Evolutionary conservation across 331 rosid genomes (phyloP).

Genomic region (Phaseolus coccineus): DNA sequence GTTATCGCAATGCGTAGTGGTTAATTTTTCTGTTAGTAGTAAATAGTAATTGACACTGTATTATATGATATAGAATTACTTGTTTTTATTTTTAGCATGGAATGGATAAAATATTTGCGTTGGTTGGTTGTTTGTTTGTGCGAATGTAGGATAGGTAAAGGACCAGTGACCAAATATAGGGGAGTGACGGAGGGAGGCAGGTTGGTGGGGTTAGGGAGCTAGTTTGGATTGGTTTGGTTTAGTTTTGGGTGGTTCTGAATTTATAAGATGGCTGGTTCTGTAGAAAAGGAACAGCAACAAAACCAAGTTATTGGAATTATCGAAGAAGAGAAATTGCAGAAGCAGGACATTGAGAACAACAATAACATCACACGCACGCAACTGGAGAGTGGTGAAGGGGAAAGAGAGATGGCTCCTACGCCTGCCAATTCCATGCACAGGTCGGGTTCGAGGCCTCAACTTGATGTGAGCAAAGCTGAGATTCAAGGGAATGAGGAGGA

Average conservation of each 20-base stretch:
- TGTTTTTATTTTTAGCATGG: not conserved
- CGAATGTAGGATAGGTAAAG: slow-evolving; percentile 32
- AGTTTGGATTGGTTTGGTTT: slow-evolving; percentile 35
- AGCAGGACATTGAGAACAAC: slow-evolving; percentile 29
- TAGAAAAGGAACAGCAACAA: slow-evolving; percentile 42
- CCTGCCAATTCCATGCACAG: slow-evolving; percentile 75
- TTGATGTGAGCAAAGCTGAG: slow-evolving; percentile 94
- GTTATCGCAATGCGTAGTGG: not conserved
- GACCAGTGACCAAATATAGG: slow-evolving; percentile 43
- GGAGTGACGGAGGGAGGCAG: slow-evolving; percentile 9
- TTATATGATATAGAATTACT: not conserved
- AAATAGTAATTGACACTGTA: not conserved
- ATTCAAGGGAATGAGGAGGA: slow-evolving; percentile 82
- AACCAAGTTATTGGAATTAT: slow-evolving; percentile 38
- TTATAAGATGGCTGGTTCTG: slow-evolving; percentile 64
- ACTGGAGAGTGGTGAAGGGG: slow-evolving; percentile 53
- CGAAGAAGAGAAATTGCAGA: slow-evolving; percentile 42
- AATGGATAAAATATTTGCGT: slow-evolving; percentile 31
- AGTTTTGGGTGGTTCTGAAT: slow-evolving; percentile 43
- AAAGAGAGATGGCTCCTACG: slow-evolving; percentile 64
- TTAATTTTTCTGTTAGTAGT: not conserved
- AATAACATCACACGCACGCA: not conserved
- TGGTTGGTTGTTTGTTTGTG: slow-evolving; percentile 39
- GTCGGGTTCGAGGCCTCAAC: slow-evolving; percentile 85
- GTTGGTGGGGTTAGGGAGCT: slow-evolving; percentile 56